Percentiles rank a stretch among this genome's conserved stretches.
Evolutionary conservation across 75 land plant species (phyloP).

Genomic region (Adiantum capillusveneris): DNA sequence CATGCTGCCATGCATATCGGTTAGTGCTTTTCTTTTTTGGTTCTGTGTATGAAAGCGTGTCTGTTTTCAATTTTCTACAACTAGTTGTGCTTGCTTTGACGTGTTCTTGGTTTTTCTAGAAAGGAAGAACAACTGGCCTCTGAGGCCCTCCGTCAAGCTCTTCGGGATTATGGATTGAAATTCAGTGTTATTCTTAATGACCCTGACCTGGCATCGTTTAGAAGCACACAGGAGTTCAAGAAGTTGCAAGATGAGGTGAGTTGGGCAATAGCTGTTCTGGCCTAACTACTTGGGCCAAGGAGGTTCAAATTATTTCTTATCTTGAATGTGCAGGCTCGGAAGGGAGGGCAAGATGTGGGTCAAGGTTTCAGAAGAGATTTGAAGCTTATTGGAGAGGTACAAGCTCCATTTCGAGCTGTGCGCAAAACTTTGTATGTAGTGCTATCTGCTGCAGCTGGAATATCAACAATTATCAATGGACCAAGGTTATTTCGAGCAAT

Average conservation of each 20-base stretch:
- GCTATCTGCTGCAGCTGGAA: constrained; percentile 80
- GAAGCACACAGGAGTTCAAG: constrained; percentile 86
- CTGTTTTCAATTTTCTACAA: too few species aligned
- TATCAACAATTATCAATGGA: constrained; percentile 68
- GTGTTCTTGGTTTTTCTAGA: constrained; percentile 36
- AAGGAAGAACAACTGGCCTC: constrained; percentile 78
- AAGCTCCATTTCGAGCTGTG: constrained; percentile 92
- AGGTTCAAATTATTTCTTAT: background rate
- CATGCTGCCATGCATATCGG: constrained; percentile 97
- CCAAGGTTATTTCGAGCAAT: constrained; percentile 73
- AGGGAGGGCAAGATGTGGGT: constrained; percentile 88
- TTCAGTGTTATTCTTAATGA: constrained; percentile 89
- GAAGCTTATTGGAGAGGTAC: constrained; percentile 95
- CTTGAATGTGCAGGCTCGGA: constrained; percentile 73
- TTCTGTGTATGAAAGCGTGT: too few species aligned
- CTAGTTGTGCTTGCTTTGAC: background rate
- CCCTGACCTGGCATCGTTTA: constrained; percentile 87
- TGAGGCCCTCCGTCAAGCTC: constrained; percentile 68
- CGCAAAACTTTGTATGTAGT: constrained; percentile 87
- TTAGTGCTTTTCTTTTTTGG: constrained; percentile 7
- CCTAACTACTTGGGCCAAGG: background rate
- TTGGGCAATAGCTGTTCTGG: background rate
- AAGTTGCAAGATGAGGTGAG: constrained; percentile 86
- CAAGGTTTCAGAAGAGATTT: constrained; percentile 86
- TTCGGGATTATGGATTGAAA: constrained; percentile 80